These are phyloP conservation scores for Candolleomyces eurysporus DNA, from an alignment of 768 basidiomycete species.

Conservation along the genomic window DNA sequence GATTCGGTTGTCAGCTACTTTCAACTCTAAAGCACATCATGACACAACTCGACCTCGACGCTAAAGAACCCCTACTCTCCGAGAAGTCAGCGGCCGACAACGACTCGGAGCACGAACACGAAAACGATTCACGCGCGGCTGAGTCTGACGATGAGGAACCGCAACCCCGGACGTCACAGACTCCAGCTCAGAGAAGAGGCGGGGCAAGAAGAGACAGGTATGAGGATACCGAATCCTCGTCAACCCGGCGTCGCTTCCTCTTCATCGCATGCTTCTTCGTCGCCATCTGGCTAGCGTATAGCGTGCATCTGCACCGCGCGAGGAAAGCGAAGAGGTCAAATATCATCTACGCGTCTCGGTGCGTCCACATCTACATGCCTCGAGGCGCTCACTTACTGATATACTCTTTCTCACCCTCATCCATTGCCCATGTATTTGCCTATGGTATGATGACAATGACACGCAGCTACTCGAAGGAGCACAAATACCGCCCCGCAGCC, in stretches of 20 bases:
- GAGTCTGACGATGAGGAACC: too few species aligned
- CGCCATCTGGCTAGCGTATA: constrained; percentile 6
- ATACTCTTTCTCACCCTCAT: background rate
- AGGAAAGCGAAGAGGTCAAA: constrained; percentile 7
- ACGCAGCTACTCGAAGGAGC: constrained; percentile 19
- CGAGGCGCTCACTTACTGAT: background rate
- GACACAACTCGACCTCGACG: too few species aligned
- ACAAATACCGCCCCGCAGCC: constrained; percentile 18
- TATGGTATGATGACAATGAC: background rate
- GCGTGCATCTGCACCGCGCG: background rate
- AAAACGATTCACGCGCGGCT: too few species aligned
- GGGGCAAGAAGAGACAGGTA: too few species aligned
- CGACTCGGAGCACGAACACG: too few species aligned
- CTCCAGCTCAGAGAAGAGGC: too few species aligned
- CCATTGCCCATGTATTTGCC: too few species aligned
- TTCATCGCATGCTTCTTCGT: constrained; percentile 2
- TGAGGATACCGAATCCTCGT: background rate
- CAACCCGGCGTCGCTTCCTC: background rate
- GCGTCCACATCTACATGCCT: background rate
- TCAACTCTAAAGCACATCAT: too few species aligned
- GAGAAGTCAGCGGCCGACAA: too few species aligned
- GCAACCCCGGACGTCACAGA: too few species aligned
- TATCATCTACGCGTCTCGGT: constrained; percentile 20
- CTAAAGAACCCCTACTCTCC: too few species aligned
- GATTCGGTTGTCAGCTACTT: background rate